phyloP scores from a whole-genome alignment of 108 stramenopile genomes.

The Pinguiococcus pyrenoidosus region DNA sequence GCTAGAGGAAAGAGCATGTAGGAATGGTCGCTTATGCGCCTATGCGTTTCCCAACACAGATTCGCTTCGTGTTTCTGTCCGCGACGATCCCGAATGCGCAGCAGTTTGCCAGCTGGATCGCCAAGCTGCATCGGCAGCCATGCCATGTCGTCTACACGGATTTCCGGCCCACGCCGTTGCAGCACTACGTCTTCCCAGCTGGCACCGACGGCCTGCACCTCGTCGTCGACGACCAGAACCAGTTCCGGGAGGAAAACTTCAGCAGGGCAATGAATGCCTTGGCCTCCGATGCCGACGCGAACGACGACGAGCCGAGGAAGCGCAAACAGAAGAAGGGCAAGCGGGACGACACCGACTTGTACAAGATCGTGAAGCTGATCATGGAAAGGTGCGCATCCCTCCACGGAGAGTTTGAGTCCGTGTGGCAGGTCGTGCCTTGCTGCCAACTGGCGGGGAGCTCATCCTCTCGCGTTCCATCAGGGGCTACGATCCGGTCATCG shows the following conservation, averaged over 20 bases:
- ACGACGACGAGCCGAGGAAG: conserved; percentile 24
- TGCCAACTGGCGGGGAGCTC: too few relatives aligned
- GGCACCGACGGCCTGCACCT: conserved; percentile 87
- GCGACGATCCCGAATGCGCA: conserved; percentile 95
- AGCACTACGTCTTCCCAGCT: conserved; percentile 90
- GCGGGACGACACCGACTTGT: conserved; percentile 56
- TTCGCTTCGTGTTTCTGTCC: conserved; percentile 84
- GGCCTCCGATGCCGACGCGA: conserved; percentile 24
- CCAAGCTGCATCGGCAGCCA: conserved; percentile 89
- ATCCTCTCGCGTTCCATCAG: too few relatives aligned
- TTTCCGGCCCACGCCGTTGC: conserved; percentile 83
- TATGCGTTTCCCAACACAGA: too few relatives aligned
- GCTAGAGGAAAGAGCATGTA: too few relatives aligned
- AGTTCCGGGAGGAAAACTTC: conserved; percentile 87
- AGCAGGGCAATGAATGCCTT: conserved; percentile 79
- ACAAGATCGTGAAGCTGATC: conserved; percentile 83
- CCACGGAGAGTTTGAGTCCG: too few relatives aligned
- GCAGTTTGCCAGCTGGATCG: conserved; percentile 71
- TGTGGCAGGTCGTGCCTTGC: too few relatives aligned
- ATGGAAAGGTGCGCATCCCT: too few relatives aligned
- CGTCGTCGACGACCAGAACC: conserved; percentile 92
- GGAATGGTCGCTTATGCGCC: too few relatives aligned
- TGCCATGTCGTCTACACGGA: conserved; percentile 99
- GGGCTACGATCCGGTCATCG: conserved; percentile 89
- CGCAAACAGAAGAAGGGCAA: conserved; percentile 37